These are phyloP conservation scores for Epichloe aotearoae DNA, from an alignment of 2,329 filamentous ascomycete genomes.

Conservation along the genomic window DNA sequence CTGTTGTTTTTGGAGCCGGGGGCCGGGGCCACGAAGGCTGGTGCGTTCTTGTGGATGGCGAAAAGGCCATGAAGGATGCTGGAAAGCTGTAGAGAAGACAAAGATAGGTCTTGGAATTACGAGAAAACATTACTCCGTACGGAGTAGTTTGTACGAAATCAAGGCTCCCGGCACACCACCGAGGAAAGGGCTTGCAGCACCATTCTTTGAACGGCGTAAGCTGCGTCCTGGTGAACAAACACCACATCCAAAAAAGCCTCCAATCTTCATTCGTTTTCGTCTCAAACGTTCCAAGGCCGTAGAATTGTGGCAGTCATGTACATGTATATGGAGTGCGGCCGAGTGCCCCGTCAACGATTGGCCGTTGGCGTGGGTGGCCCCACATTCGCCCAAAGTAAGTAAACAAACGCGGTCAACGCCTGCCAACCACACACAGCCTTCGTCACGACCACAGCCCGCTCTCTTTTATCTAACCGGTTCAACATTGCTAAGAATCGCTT, in stretches of 20 bases:
- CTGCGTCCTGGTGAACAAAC: too few species aligned
- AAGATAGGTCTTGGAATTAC: not conserved
- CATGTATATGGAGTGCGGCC: too few species aligned
- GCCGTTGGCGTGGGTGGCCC: not conserved
- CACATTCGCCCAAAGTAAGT: slow-evolving; percentile 11
- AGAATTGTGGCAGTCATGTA: too few species aligned
- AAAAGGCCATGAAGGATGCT: slow-evolving; percentile 43
- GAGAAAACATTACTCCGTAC: too few species aligned
- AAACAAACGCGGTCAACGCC: slow-evolving; percentile 18
- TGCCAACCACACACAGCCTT: not conserved
- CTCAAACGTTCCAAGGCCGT: too few species aligned
- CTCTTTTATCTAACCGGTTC: not conserved
- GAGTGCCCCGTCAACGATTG: not conserved
- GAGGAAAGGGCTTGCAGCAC: too few species aligned
- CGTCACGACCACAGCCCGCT: not conserved
- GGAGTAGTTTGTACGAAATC: too few species aligned
- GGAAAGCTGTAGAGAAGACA: slow-evolving; percentile 33
- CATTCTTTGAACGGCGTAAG: too few species aligned
- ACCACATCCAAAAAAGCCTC: too few species aligned
- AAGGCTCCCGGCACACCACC: too few species aligned
- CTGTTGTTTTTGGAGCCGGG: slow-evolving; percentile 56
- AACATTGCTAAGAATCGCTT: not conserved
- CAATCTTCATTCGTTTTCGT: too few species aligned
- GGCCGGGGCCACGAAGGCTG: slow-evolving; percentile 60
- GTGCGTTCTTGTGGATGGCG: slow-evolving; percentile 80